A percentile compares a stretch with the other conserved stretches of the same genome.
Conservation (phyloP, 768 basidiomycete species). For the Amyloporia xantha region DNA sequence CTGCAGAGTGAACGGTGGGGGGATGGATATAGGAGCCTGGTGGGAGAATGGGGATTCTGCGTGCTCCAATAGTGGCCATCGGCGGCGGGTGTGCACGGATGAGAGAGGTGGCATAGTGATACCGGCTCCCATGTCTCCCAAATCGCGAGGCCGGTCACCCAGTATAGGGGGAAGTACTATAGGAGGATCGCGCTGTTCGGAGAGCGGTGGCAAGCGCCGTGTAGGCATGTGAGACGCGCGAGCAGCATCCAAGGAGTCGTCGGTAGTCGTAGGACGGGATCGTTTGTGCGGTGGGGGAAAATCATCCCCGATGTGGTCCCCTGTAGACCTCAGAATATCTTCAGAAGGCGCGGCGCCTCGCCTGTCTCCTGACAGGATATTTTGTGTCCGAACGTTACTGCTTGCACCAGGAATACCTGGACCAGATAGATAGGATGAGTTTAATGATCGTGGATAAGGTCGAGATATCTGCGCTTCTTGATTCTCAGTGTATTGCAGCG, state of each 20-base stretch:
- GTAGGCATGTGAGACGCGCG: background rate
- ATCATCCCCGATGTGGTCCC: too few relatives aligned
- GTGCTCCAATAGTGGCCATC: background rate
- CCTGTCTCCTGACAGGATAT: background rate
- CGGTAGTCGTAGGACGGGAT: background rate
- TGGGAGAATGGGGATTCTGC: slow-evolving; percentile 8
- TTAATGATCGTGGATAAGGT: slow-evolving; percentile 12
- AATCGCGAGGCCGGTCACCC: too few relatives aligned
- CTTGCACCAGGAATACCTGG: slow-evolving; percentile 23
- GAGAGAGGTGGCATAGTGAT: background rate
- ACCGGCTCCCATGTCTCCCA: too few relatives aligned
- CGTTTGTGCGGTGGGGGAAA: background rate
- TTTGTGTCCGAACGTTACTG: background rate
- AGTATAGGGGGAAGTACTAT: background rate
- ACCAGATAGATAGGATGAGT: slow-evolving; percentile 20
- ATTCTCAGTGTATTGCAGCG: background rate
- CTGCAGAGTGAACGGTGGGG: slow-evolving; percentile 60
- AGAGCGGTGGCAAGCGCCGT: background rate
- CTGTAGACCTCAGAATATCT: background rate
- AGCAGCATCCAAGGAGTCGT: background rate
- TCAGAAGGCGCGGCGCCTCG: background rate
- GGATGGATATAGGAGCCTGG: slow-evolving; percentile 21
- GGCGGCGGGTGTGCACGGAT: slow-evolving; percentile 2
- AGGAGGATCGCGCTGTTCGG: background rate
- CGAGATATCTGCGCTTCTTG: slow-evolving; percentile 15